Conservation (phyloP, 352 stramenopile genomes). For the Globisporangium abappressorium region DNA sequence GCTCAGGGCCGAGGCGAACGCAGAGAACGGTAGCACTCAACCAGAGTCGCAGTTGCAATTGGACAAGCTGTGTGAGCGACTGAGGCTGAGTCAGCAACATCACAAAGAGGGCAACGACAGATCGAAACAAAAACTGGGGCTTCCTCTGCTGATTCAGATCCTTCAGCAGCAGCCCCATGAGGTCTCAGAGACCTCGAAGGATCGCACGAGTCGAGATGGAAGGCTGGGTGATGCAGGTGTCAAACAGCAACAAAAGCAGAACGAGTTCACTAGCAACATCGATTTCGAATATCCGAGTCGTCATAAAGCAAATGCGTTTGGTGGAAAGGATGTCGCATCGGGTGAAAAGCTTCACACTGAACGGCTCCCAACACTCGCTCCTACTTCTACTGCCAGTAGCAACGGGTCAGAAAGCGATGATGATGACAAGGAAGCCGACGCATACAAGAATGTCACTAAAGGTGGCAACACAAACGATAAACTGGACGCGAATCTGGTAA, state of each 20-base stretch:
- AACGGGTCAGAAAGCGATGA: not conserved
- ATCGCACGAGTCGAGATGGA: not conserved
- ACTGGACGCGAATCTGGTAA: conserved; percentile 13
- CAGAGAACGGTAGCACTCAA: not conserved
- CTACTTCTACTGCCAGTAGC: not conserved
- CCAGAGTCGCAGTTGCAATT: not conserved
- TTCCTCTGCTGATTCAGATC: conserved; percentile 30
- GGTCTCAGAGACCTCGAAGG: not conserved
- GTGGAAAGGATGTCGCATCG: not conserved
- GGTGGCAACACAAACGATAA: conserved; percentile 9
- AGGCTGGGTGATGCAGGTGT: not conserved
- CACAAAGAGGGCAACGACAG: not conserved
- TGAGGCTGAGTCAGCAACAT: conserved; percentile 4
- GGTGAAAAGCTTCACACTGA: not conserved
- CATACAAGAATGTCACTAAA: not conserved
- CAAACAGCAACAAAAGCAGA: not conserved
- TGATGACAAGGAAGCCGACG: not conserved
- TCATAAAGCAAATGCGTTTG: not conserved
- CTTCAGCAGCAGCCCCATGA: conserved; percentile 1
- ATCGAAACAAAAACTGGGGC: not conserved
- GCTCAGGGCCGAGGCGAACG: conserved; percentile 41
- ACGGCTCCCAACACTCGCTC: not conserved
- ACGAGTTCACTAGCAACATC: not conserved
- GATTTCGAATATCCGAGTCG: not conserved
- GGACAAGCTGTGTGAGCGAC: conserved; percentile 15